These are phyloP conservation scores for Torrubiellomyces zombiae DNA, from an alignment of 2,329 filamentous ascomycete genomes.

Conservation along the genomic window DNA sequence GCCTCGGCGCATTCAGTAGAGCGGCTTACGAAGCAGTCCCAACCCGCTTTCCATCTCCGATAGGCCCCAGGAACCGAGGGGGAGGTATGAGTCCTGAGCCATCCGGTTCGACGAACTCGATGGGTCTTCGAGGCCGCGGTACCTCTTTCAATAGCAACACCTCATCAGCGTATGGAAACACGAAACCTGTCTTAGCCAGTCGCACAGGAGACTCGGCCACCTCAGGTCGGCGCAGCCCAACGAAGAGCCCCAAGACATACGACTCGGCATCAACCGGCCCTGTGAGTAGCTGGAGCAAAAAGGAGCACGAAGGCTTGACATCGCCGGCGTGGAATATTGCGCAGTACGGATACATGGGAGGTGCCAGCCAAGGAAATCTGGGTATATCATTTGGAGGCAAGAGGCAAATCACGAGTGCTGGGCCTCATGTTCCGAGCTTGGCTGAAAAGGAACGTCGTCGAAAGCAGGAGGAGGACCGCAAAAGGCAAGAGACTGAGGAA, in stretches of 20 bases:
- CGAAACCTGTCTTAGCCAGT: conserved; percentile 25
- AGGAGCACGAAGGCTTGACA: conserved; percentile 62
- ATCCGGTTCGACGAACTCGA: conserved; percentile 39
- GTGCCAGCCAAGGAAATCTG: conserved; percentile 87
- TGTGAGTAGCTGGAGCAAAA: conserved; percentile 83
- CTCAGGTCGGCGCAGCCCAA: conserved; percentile 43
- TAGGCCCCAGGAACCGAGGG: conserved; percentile 53
- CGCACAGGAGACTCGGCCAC: conserved; percentile 33
- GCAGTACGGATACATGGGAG: conserved; percentile 97
- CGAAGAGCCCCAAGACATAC: conserved; percentile 32
- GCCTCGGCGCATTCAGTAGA: conserved; percentile 78
- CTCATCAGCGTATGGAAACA: conserved; percentile 28
- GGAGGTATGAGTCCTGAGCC: conserved; percentile 47
- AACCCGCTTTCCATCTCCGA: conserved; percentile 51
- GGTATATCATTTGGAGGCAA: conserved; percentile 84
- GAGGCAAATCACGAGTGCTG: conserved; percentile 77
- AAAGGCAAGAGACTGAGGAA: conserved; percentile 36
- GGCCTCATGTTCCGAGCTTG: conserved; percentile 61
- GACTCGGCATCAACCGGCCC: conserved; percentile 34
- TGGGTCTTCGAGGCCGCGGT: conserved; percentile 26
- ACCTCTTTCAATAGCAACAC: conserved; percentile 41
- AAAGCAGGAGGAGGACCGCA: conserved; percentile 43
- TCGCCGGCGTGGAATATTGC: conserved; percentile 95
- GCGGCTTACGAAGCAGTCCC: conserved; percentile 64
- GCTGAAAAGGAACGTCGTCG: conserved; percentile 67